Base-by-base conservation (phyloP, 2,329 filamentous ascomycete genomes). In the Verticillium zaregamsianum region DNA sequence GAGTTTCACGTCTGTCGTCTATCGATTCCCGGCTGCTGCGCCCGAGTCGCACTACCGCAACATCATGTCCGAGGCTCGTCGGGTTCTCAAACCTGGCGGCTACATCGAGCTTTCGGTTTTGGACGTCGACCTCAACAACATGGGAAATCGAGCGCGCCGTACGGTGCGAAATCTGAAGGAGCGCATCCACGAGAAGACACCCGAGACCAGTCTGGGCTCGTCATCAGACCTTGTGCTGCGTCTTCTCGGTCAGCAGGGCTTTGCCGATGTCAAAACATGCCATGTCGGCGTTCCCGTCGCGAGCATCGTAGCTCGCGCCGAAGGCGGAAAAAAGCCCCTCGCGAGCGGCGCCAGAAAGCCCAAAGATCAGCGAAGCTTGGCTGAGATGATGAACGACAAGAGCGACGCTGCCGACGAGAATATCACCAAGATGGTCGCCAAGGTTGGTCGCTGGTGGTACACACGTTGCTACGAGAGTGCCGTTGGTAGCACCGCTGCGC, bases 381-480 rank as follows among this genome's bases (percentile, higher is more conserved):
- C 87, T 1, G 90, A 93, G 69, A 86, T 92, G 77, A 89, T 92
- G 75, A 87, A 83, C 33, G 88, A 92, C 66, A 82, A 88, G 39
- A 84, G 86, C n/a, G 81, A 86, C 0, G 80, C 84, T 15, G 89
- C 90, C 25, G 92, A 97, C 67, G 91, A 93, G 70, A 89, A 87
- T 66, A 97, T 98, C 71, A 92, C 92, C 15, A 93, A 92, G 71
- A 96, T 96, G 82, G 93, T 98, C 25, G 90, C 93, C 17, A 90
- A 88, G 65, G 94, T 98, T 12, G 94, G 93, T 2, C 85, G 95
- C 54, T 98, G 94, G 92, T 99, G 95, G 95, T 98, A 97, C 76
- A 91, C 87, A 11, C 87, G 90, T 59, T 97, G 94, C 79, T 98
- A 97, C 73, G 94, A 97, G 76, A 86, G 84, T 61, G 82, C 84